Evolutionary conservation across 106 monocot species (phyloP), one percentile per base, ranked within the genome.

Genomic region (Gastrodia elata): DNA sequence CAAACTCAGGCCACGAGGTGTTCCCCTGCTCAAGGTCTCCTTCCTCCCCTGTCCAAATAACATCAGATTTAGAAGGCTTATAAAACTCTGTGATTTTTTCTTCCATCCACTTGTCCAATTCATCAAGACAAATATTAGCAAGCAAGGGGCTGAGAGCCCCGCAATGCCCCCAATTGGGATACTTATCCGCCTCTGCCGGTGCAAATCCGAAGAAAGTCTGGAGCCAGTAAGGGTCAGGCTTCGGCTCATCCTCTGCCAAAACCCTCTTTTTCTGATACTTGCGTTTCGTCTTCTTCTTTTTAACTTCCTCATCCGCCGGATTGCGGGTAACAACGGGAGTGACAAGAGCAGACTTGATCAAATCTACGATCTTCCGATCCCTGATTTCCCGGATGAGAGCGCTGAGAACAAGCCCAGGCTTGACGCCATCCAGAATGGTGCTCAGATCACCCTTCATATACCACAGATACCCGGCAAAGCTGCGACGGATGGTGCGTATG

Each of bases 181-280:
- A 67, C 75, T 91, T 91, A 59, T 67, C 76, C 0, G 98, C 98
- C 80, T 98, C 98, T 69, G 86, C 91, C 0, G 98, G 98, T 2
- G 98, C 98, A 57, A 98, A 98, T 36, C 93, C 93, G 22, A 98
- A 98, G 77, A 98, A 98, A 0, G 93, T 79, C 77, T 91, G 88
- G n/a, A 98, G 86, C 98, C 98, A 98, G 56, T 93, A 98, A 3
- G 98, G 98, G 33, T 98, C 98, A 0, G 98, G 98, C 75, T 98
- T 98, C 13, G 98, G 98, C 74, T 98, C 98, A 33, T 93, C 98
- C 37, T 98, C 98, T 0, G 81, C 88, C 43, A 98, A 36, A 36
- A 98, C 93, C 75, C 76, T 42, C 82, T 90, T 97, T 81, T 97
- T 97, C 82, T 97, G 96, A 68, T 98, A 71, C 80, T 97, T 97